phyloP scores from a whole-genome alignment of 352 stramenopile species.

The Phytophthora pseudosyringae region DNA sequence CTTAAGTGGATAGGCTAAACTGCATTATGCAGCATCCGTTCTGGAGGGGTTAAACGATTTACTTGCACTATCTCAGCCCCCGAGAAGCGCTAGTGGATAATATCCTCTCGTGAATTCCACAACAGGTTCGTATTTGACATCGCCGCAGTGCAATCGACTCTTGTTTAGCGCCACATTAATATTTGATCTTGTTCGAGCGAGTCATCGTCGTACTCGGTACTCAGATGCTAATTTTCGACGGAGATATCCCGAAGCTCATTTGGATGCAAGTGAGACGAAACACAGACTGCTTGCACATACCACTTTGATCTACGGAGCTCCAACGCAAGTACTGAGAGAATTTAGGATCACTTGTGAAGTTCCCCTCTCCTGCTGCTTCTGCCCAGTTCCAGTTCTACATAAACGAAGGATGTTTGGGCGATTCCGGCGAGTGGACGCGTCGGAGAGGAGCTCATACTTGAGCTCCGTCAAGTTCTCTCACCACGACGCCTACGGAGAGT shows the following conservation, averaged over 20 bases:
- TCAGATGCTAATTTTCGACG: slow-evolving; percentile 20
- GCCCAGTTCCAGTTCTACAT: not conserved
- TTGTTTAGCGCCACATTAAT: no score
- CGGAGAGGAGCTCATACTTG: slow-evolving; percentile 24
- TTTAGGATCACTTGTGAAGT: slow-evolving; percentile 7
- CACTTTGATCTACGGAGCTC: not conserved
- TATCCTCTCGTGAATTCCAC: no score
- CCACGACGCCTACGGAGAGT: slow-evolving; percentile 24
- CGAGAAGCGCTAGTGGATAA: no score
- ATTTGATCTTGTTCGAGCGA: no score
- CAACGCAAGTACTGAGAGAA: not conserved
- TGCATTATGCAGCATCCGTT: no score
- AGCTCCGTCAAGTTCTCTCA: slow-evolving; percentile 30
- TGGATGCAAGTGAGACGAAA: slow-evolving; percentile 25
- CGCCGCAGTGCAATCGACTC: no score
- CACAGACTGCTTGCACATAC: slow-evolving; percentile 9
- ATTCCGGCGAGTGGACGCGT: slow-evolving; percentile 9
- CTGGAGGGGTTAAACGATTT: no score
- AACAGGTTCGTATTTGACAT: no score
- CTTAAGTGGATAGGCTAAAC: no score
- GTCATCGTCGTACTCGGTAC: slow-evolving; percentile 18
- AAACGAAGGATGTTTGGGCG: slow-evolving; percentile 12
- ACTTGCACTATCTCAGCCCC: no score
- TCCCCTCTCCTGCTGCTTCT: not conserved
- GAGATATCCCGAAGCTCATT: slow-evolving; percentile 2